Evolutionary conservation across 257 asterid genomes (phyloP).

Genomic region (Voacanga thouarsii): DNA sequence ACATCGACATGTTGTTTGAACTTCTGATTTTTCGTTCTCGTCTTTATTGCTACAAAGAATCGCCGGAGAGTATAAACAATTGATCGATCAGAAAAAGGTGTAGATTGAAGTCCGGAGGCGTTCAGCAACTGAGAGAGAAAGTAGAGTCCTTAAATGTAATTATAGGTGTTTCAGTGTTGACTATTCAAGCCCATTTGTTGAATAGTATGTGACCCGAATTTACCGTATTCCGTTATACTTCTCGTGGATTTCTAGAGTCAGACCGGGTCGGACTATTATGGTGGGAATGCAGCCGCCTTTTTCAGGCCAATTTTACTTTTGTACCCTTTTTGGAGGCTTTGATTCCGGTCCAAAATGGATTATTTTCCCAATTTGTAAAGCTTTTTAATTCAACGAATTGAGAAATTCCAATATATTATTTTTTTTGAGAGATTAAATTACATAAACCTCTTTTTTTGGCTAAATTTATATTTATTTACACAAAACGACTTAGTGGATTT

Average conservation of each 20-base stretch:
- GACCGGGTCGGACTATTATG: constrained; percentile 19
- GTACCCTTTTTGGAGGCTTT: background rate
- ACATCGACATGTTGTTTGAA: constrained; percentile 42
- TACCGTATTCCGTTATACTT: background rate
- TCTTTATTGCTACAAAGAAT: background rate
- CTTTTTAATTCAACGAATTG: background rate
- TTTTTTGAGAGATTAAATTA: too few relatives aligned
- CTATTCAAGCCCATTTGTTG: constrained; percentile 31
- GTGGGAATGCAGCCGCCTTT: background rate
- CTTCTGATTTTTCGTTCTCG: background rate
- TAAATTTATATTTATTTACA: too few relatives aligned
- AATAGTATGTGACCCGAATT: constrained; percentile 29
- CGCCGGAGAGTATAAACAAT: background rate
- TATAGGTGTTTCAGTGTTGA: constrained; percentile 23
- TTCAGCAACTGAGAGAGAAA: constrained; percentile 2
- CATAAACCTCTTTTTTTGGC: too few relatives aligned
- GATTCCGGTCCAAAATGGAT: background rate
- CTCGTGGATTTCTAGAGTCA: background rate
- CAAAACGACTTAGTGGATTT: background rate
- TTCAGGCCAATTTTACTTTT: background rate
- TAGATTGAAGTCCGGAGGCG: constrained; percentile 25
- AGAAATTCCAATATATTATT: too few relatives aligned
- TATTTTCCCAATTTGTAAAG: background rate
- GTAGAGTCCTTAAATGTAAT: constrained; percentile 11
- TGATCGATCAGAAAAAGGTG: constrained; percentile 21